Percentiles rank a stretch among this genome's conserved stretches.
Conservation (phyloP, 2,329 filamentous ascomycete species). For the Neofusicoccum laricinum region DNA sequence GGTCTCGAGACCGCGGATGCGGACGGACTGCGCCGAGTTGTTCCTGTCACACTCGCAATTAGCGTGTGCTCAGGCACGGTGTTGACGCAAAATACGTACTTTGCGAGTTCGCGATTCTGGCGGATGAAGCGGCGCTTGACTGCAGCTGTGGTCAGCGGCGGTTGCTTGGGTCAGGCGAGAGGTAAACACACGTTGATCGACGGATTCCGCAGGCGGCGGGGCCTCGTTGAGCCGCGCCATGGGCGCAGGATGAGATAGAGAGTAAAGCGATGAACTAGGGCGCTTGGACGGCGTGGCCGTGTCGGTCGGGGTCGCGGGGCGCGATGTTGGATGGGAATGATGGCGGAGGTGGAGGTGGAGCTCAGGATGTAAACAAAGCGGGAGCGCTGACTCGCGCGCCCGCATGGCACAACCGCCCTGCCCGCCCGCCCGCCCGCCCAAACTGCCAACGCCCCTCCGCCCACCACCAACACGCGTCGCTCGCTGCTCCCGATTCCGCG, state of each 20-base stretch:
- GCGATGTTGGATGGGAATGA: conserved; percentile 12
- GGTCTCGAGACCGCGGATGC: conserved; percentile 72
- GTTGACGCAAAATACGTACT: conserved; percentile 40
- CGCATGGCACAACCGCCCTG: neutral
- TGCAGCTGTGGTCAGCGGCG: conserved; percentile 34
- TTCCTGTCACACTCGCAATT: conserved; percentile 43
- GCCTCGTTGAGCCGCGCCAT: conserved; percentile 84
- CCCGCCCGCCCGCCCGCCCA: neutral
- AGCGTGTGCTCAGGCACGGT: neutral
- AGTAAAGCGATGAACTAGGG: neutral
- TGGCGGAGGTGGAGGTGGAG: conserved; percentile 6
- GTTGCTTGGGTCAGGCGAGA: neutral
- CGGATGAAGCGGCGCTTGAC: conserved; percentile 77
- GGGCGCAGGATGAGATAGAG: conserved; percentile 33
- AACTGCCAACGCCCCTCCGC: conserved; percentile 1
- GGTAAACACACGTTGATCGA: conserved; percentile 65
- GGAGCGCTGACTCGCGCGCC: neutral
- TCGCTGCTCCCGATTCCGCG: neutral
- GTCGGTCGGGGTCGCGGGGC: neutral
- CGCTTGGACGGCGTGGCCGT: neutral
- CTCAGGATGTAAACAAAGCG: conserved; percentile 11
- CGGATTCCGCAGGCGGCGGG: conserved; percentile 63
- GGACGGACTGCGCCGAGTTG: conserved; percentile 74
- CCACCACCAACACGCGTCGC: neutral
- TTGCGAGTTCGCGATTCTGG: conserved; percentile 80